A percentile compares a stretch with the other conserved stretches of the same genome.
phyloP scores from a whole-genome alignment of 257 asterid genomes.

The Coffea canephora region DNA sequence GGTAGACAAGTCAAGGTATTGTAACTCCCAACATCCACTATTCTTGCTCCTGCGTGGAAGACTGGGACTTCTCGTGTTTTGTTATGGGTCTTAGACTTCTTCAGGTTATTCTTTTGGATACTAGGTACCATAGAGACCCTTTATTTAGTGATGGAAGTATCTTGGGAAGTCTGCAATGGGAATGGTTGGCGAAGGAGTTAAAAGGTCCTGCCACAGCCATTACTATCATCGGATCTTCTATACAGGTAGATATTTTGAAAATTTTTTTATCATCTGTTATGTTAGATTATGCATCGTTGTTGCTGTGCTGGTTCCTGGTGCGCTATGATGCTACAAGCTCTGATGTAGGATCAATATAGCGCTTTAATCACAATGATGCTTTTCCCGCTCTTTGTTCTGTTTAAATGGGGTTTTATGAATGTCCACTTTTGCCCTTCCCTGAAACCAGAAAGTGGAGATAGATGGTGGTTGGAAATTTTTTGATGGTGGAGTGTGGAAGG shows the following conservation, averaged over 20 bases:
- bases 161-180: conserved; percentile 33
- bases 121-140: conserved; percentile 34
- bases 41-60: not conserved
- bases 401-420: no score
- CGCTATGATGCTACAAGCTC: not conserved
- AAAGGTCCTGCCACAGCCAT: conserved; percentile 26
- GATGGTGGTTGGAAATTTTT: no score
- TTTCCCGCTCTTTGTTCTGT: no score
- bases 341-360: not conserved
- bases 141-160: conserved; percentile 32
- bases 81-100: conserved; percentile 1
- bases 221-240: conserved; percentile 33
- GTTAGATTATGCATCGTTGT: not conserved
- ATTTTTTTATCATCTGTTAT: not conserved
- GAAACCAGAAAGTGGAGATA: no score
- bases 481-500: no score
- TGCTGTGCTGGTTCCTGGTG: not conserved
- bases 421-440: no score
- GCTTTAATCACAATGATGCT: no score
- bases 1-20: conserved; percentile 36
- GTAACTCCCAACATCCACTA: not conserved
- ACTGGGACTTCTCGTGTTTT: not conserved
- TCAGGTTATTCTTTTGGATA: conserved; percentile 38
- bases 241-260: conserved; percentile 20
- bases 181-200: conserved; percentile 33